Conservation (phyloP, 2,329 filamentous ascomycete genomes). For the Hortaea sp. region DNA sequence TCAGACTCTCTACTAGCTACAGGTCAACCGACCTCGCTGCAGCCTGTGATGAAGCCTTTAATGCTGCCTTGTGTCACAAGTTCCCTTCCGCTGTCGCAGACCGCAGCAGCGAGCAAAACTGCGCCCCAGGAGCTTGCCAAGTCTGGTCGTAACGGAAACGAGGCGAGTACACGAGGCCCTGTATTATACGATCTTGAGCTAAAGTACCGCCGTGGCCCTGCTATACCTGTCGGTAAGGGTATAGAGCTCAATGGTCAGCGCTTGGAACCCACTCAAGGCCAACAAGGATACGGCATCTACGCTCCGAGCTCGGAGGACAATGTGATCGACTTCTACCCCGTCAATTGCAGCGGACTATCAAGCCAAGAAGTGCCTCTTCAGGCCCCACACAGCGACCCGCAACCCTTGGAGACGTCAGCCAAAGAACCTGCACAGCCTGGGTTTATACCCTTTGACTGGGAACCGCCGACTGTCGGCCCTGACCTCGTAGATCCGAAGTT, state of each 20-base stretch:
- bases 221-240: not conserved
- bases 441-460: not conserved
- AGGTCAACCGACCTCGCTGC: too few relatives aligned
- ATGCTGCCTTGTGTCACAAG: too few relatives aligned
- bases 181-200: not conserved
- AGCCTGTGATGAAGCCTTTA: too few relatives aligned
- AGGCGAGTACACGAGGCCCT: not conserved
- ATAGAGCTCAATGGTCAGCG: not conserved
- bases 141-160: too few relatives aligned
- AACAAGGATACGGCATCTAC: not conserved
- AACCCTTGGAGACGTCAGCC: not conserved
- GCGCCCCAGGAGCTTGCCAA: too few relatives aligned
- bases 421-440: not conserved
- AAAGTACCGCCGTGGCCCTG: not conserved
- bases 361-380: not conserved
- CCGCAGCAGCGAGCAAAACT: too few relatives aligned
- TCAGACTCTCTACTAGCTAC: too few relatives aligned
- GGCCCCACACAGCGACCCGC: not conserved
- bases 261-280: not conserved
- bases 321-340: not conserved
- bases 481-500: not conserved
- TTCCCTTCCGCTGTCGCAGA: too few relatives aligned
- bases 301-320: not conserved
- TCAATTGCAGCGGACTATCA: not conserved
- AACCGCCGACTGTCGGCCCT: not conserved